Base-by-base conservation (phyloP, 441 rosid genomes). In the Adansonia rubrostipa region DNA sequence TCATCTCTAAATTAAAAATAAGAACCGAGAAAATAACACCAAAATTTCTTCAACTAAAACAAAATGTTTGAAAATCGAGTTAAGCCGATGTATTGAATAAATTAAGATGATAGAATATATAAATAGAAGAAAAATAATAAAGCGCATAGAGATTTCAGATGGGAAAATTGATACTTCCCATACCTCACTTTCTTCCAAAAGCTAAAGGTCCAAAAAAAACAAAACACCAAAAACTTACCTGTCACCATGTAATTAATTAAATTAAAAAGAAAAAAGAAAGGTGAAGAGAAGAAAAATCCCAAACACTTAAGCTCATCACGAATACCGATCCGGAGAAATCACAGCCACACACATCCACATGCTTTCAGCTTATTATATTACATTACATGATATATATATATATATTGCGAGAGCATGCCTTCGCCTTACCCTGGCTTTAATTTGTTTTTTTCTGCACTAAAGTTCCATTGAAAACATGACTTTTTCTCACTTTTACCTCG, bases 151-250 rank as follows among this genome's bases (percentile, higher is more conserved):
- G 77, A 63, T 65, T 74, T 68, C 57, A 57, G 63, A 68, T 53
- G 68, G 40, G 73, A 33, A 62, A 45, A 33, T 70, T 62, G 75
- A 80, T 82, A 74, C 73, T 80, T 60, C 73, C 64, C 71, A 62
- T n/a, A 15, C 44, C 70, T 77, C 82, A 45, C 84, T 76, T 85
- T 80, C 80, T 58, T 61, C 66, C 82, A 72, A 77, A 70, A 77
- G 84, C 67, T 40, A 20, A 67, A 76, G 61, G 62, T 58, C 73
- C 76, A 75, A 67, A 36, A 36, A 36, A 36, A 36, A 36, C 4
- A 4, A 36, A 36, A 33, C 28, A 40, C 6, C 6, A 45, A 36
- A 36, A 75, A 81, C 58, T 77, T 24, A 68, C 36, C 60, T 71
- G 66, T 64, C 24, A 33, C 51, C 44, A 48, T 51, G 60, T 28